A percentile compares a stretch with the other conserved stretches of the same genome.
These are phyloP conservation scores for Aegilops umbellulata DNA, from an alignment of 176 grass and related monocot species.

Conservation along the genomic window DNA sequence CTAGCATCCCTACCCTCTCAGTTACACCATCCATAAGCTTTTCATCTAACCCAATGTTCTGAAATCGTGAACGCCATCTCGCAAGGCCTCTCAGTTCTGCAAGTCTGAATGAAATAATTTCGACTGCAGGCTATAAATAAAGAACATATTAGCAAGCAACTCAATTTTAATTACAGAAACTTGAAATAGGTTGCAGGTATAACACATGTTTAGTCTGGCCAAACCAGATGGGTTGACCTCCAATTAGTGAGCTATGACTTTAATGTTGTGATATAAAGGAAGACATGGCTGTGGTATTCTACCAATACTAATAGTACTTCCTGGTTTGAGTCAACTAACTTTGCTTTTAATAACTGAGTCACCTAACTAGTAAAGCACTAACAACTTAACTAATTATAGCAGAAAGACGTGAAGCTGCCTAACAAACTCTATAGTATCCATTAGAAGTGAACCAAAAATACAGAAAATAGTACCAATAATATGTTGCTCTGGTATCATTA, in stretches of 20 bases:
- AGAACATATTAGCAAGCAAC: slow-evolving; percentile 17
- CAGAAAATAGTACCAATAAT: not conserved
- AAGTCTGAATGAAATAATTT: slow-evolving; percentile 92
- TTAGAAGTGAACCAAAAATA: slow-evolving; percentile 4
- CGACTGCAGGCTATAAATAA: slow-evolving; percentile 76
- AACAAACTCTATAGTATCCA: slow-evolving; percentile 19
- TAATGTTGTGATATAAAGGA: not conserved
- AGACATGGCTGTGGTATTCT: not conserved
- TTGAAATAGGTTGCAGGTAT: not conserved
- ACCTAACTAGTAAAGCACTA: slow-evolving; percentile 3
- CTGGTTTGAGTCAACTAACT: not conserved
- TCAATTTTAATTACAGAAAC: not conserved
- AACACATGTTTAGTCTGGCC: not conserved
- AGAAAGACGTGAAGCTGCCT: not conserved
- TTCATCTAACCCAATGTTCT: slow-evolving; percentile 82
- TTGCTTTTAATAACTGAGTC: not conserved
- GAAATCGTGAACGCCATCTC: slow-evolving; percentile 84
- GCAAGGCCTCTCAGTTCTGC: slow-evolving; percentile 87
- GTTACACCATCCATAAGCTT: slow-evolving; percentile 82
- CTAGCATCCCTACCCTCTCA: slow-evolving; percentile 82
- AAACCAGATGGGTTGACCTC: slow-evolving; percentile 2
- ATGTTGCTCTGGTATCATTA: not conserved
- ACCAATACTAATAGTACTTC: not conserved
- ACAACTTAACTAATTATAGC: not conserved
- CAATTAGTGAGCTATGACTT: slow-evolving; percentile 7